phyloP scores from a whole-genome alignment of 2,329 filamentous ascomycete species.

The Penicillium freii region DNA sequence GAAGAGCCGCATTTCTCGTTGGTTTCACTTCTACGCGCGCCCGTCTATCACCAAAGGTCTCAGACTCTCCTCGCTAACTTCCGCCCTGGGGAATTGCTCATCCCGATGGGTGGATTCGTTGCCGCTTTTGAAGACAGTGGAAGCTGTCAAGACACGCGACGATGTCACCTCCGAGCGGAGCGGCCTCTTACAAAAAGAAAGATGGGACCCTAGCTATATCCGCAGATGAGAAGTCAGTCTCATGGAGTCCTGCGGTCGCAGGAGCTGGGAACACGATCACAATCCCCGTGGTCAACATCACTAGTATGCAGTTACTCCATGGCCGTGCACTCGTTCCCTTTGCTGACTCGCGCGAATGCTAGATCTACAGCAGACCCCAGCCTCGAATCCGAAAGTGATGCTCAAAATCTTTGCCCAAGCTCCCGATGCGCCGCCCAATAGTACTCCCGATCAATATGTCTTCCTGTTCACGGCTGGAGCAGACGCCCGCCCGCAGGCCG shows the following conservation, averaged over 20 bases:
- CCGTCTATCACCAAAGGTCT: constrained; percentile 16
- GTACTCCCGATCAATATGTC: constrained; percentile 64
- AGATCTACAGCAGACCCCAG: constrained; percentile 95
- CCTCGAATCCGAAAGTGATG: constrained; percentile 84
- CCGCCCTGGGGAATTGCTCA: constrained; percentile 22
- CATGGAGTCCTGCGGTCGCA: constrained; percentile 71
- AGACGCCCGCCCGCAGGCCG: constrained; percentile 78
- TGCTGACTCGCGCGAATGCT: constrained; percentile 7
- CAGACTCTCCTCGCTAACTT: constrained; percentile 21
- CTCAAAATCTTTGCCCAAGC: constrained; percentile 83
- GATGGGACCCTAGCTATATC: constrained; percentile 79
- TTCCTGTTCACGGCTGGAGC: constrained; percentile 83
- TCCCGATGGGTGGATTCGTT: constrained; percentile 39
- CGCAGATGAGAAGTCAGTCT: constrained; percentile 68
- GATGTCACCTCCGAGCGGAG: constrained; percentile 57
- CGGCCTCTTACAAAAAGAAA: constrained; percentile 89
- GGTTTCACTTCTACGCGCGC: constrained; percentile 9
- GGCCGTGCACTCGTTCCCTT: not conserved
- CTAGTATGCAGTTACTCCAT: constrained; percentile 59
- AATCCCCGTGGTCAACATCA: constrained; percentile 72
- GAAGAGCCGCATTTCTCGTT: constrained; percentile 21
- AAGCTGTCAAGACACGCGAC: constrained; percentile 37
- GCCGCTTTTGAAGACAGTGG: constrained; percentile 37
- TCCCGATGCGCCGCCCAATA: constrained; percentile 37
- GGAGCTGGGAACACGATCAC: constrained; percentile 64